phyloP scores from a whole-genome alignment of 2,329 filamentous ascomycete genomes.

The Apiospora phragmitis region DNA sequence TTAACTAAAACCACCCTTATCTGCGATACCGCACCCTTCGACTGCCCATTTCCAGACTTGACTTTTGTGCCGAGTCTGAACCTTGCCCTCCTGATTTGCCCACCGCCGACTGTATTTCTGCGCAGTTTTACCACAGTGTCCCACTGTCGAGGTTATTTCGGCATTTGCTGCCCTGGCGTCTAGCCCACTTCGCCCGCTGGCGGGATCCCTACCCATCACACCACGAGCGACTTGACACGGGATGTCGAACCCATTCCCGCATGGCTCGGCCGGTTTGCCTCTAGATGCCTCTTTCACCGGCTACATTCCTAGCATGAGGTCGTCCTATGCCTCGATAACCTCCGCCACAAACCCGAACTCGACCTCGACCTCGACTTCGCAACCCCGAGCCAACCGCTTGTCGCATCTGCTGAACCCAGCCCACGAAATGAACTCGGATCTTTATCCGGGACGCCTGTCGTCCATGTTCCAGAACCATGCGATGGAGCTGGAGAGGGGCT shows the following conservation, averaged over 20 bases:
- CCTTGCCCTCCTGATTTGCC: background rate
- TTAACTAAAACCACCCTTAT: slow-evolving; percentile 3
- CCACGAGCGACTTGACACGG: slow-evolving; percentile 15
- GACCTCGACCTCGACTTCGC: slow-evolving; percentile 26
- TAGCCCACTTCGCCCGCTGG: background rate
- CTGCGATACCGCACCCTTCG: slow-evolving; percentile 3
- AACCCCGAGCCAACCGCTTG: slow-evolving; percentile 39
- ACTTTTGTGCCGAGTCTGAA: background rate
- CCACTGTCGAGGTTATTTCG: background rate
- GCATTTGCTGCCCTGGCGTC: background rate
- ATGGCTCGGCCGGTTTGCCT: slow-evolving; percentile 34
- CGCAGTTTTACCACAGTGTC: background rate
- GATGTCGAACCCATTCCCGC: slow-evolving; percentile 47
- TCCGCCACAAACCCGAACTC: slow-evolving; percentile 32
- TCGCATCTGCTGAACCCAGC: slow-evolving; percentile 56
- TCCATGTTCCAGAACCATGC: slow-evolving; percentile 23
- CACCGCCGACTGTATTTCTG: background rate
- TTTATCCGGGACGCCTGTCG: slow-evolving; percentile 28
- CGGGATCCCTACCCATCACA: background rate
- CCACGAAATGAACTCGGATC: slow-evolving; percentile 37
- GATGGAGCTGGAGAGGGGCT: slow-evolving; percentile 35
- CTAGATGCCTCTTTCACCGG: slow-evolving; percentile 33
- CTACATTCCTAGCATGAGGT: slow-evolving; percentile 35
- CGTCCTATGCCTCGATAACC: slow-evolving; percentile 45
- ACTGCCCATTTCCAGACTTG: background rate